A percentile compares a stretch with the other conserved stretches of the same genome.
Conservation (phyloP, 2,329 filamentous ascomycete species). For the Venturia nashicola region DNA sequence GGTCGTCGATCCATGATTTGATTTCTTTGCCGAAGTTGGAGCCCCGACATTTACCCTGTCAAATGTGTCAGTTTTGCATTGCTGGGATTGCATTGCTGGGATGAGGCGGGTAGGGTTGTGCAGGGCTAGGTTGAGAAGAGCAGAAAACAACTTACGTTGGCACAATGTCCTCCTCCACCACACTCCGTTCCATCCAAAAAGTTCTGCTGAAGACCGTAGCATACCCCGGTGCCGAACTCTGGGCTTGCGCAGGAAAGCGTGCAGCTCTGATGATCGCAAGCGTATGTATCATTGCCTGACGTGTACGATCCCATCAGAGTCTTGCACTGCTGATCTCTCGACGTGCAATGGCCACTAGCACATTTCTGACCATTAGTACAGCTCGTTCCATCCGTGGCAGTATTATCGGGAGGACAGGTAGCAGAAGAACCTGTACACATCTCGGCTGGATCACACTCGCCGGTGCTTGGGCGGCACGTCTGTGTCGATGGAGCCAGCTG, state of each 20-base stretch:
- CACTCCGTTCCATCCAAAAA: slow-evolving; percentile 89
- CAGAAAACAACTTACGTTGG: slow-evolving; percentile 41
- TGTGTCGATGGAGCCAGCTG: slow-evolving; percentile 54
- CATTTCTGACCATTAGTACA: slow-evolving; percentile 68
- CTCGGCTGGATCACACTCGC: slow-evolving; percentile 76
- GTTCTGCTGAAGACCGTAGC: slow-evolving; percentile 72
- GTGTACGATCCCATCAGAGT: slow-evolving; percentile 67
- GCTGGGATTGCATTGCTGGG: background rate
- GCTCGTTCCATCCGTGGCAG: slow-evolving; percentile 52
- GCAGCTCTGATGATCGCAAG: slow-evolving; percentile 65
- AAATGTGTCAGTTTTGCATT: background rate
- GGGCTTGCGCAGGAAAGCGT: slow-evolving; percentile 64
- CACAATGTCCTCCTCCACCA: slow-evolving; percentile 64
- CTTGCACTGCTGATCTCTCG: slow-evolving; percentile 78
- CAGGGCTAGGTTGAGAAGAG: slow-evolving; percentile 2
- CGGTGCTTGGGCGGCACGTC: slow-evolving; percentile 69
- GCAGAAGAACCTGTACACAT: slow-evolving; percentile 62
- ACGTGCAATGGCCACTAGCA: slow-evolving; percentile 89
- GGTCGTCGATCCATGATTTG: slow-evolving; percentile 58
- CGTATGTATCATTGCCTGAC: slow-evolving; percentile 62
- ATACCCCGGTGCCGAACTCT: slow-evolving; percentile 51
- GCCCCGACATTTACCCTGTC: slow-evolving; percentile 60
- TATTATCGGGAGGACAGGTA: slow-evolving; percentile 62
- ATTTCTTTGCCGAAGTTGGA: slow-evolving; percentile 58
- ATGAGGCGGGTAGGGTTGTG: background rate